These are phyloP conservation scores for Populus hybrid DNA, from an alignment of 441 rosid species.

Conservation along the genomic window DNA sequence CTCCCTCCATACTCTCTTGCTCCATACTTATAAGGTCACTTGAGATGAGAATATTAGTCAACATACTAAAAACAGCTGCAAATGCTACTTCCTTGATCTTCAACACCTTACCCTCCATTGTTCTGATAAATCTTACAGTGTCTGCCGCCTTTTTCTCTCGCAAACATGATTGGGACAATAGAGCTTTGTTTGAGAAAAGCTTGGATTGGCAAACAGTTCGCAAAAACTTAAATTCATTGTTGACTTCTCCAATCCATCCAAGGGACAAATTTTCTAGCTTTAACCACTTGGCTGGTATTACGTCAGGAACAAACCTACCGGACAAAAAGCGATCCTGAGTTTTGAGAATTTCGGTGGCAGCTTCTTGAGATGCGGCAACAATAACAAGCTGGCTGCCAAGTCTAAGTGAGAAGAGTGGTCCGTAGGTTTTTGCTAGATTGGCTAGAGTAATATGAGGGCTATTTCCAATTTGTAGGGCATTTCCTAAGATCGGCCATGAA, in stretches of 20 bases:
- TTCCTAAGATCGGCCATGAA: slow-evolving; percentile 31
- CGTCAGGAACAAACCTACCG: slow-evolving; percentile 17
- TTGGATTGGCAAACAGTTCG: slow-evolving; percentile 12
- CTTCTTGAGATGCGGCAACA: slow-evolving; percentile 21
- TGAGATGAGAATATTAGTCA: slow-evolving; percentile 22
- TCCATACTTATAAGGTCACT: slow-evolving; percentile 22
- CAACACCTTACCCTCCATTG: slow-evolving; percentile 20
- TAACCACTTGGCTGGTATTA: slow-evolving; percentile 6
- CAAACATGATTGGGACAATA: not conserved
- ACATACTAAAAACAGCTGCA: slow-evolving; percentile 11
- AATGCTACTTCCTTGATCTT: slow-evolving; percentile 14
- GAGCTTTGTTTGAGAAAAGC: slow-evolving; percentile 15
- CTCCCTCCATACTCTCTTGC: slow-evolving; percentile 3
- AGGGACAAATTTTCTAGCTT: slow-evolving; percentile 11
- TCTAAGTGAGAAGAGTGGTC: slow-evolving; percentile 21
- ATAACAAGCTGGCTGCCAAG: slow-evolving; percentile 22
- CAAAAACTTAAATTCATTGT: slow-evolving; percentile 14
- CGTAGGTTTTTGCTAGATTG: slow-evolving; percentile 15
- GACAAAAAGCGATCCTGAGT: slow-evolving; percentile 20
- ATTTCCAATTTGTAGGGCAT: slow-evolving; percentile 18
- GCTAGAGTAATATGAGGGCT: slow-evolving; percentile 18
- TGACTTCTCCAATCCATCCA: slow-evolving; percentile 21
- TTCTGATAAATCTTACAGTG: slow-evolving; percentile 10
- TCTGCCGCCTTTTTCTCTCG: slow-evolving; percentile 16
- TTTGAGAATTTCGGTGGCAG: slow-evolving; percentile 27